Evolutionary conservation across 139 green algal genomes (phyloP).

Genomic region (Chloropicon primus): DNA sequence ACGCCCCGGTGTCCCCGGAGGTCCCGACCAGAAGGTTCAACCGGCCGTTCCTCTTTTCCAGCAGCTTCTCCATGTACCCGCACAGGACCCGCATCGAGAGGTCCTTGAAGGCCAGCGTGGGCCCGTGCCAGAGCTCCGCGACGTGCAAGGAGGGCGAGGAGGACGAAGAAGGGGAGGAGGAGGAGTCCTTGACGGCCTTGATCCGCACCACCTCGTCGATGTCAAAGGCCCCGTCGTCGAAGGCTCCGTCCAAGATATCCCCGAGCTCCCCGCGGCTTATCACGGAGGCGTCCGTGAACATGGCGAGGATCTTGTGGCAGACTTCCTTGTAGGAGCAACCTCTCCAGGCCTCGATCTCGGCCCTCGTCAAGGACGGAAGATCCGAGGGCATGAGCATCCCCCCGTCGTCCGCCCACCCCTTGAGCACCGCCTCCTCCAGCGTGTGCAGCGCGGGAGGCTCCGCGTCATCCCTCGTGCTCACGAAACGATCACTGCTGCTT

Average conservation of each 20-base stretch:
- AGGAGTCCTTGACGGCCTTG: neutral
- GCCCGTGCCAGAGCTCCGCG: slow-evolving; percentile 6
- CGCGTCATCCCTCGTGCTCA: neutral
- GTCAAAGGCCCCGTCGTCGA: neutral
- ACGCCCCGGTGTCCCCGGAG: neutral
- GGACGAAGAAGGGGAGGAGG: too few species aligned
- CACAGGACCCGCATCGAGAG: neutral
- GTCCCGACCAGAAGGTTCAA: slow-evolving; percentile 1
- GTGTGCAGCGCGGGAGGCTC: neutral
- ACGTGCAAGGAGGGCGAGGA: neutral
- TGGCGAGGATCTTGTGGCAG: neutral
- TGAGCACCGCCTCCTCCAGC: slow-evolving; percentile 2
- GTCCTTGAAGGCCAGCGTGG: slow-evolving; percentile 12
- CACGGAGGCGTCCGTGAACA: neutral
- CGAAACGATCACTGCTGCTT: neutral
- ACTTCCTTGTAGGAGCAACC: neutral
- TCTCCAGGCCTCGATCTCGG: neutral
- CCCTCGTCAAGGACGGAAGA: neutral
- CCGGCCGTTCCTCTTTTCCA: neutral
- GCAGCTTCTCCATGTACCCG: neutral
- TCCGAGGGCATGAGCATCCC: slow-evolving; percentile 1
- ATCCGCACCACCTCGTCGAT: neutral
- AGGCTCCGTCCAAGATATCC: neutral
- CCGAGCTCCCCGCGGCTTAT: neutral
- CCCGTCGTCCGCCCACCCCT: slow-evolving; percentile 1